A percentile compares a stretch with the other conserved stretches of the same genome.
Evolutionary conservation across 2,329 filamentous ascomycete species (phyloP).

Genomic region (Diaporthe helianthi): DNA sequence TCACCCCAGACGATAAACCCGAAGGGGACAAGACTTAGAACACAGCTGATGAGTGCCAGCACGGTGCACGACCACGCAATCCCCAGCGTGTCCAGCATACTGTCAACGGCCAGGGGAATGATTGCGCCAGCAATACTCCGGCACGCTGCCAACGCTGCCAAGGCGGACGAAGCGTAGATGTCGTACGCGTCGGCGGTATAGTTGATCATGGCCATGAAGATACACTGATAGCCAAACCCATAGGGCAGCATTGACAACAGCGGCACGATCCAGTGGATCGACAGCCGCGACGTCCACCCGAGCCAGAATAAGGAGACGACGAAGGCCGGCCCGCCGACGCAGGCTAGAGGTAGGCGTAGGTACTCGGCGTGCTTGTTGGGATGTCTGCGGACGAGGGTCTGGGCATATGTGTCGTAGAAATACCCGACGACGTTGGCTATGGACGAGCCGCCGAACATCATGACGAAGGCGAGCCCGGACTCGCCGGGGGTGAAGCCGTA

Average conservation of each 20-base stretch:
- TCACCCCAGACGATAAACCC: slow-evolving; percentile 54
- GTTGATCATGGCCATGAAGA: slow-evolving; percentile 42
- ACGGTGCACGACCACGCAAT: slow-evolving; percentile 52
- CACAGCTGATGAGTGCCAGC: slow-evolving; percentile 54
- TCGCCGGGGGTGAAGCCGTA: slow-evolving; percentile 43
- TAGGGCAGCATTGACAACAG: slow-evolving; percentile 40
- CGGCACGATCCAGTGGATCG: slow-evolving; percentile 41
- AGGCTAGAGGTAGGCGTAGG: slow-evolving; percentile 41
- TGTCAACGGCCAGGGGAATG: slow-evolving; percentile 39
- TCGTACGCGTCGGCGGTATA: slow-evolving; percentile 40
- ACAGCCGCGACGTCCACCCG: slow-evolving; percentile 38
- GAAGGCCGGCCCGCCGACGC: slow-evolving; percentile 39
- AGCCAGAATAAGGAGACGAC: slow-evolving; percentile 41
- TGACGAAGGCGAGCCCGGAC: slow-evolving; percentile 38
- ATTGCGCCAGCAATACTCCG: slow-evolving; percentile 39
- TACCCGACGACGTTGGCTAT: slow-evolving; percentile 35
- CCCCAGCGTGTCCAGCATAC: slow-evolving; percentile 40
- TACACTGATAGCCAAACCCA: slow-evolving; percentile 41
- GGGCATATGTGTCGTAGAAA: slow-evolving; percentile 38
- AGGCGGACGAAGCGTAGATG: slow-evolving; percentile 40
- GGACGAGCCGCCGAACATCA: slow-evolving; percentile 40
- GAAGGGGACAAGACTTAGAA: slow-evolving; percentile 57
- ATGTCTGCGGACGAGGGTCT: slow-evolving; percentile 35
- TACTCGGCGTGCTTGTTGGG: slow-evolving; percentile 40
- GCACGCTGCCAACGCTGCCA: slow-evolving; percentile 39